These are phyloP conservation scores for Kodamaea derodonti DNA, from an alignment of 1,139 yeast species.

Conservation along the genomic window DNA sequence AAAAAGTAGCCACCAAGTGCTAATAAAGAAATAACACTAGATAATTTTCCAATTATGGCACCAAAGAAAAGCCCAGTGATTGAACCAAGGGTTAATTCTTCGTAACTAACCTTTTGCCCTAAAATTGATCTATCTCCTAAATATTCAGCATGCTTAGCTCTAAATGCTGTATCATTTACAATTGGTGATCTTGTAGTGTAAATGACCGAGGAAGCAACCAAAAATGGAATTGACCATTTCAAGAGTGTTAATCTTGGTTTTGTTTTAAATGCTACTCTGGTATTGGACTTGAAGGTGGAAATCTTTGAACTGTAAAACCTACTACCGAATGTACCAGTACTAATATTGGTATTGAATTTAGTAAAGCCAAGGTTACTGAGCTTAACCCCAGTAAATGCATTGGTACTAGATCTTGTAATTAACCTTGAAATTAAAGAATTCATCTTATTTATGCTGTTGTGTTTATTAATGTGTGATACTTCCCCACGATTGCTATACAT, in stretches of 20 bases:
- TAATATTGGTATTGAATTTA: no score
- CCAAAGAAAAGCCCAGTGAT: conserved; percentile 64
- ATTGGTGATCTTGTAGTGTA: not conserved
- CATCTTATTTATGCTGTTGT: no score
- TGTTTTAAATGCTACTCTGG: no score
- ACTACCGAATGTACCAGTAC: no score
- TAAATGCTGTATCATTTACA: conserved; percentile 6
- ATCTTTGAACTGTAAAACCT: no score
- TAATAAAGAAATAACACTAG: conserved; percentile 53
- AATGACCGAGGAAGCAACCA: conserved; percentile 1
- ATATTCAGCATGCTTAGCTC: not conserved
- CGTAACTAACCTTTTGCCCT: conserved; percentile 39
- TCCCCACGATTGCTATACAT: no score
- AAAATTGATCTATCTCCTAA: conserved; percentile 13
- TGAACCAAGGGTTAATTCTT: conserved; percentile 67
- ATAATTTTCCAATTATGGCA: conserved; percentile 60
- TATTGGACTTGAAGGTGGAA: no score
- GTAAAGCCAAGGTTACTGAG: no score
- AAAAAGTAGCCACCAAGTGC: conserved; percentile 50
- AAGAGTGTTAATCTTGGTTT: not conserved
- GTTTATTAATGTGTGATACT: no score
- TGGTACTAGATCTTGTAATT: no score
- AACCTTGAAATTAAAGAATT: no score
- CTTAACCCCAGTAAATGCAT: no score
- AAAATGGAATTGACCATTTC: conserved; percentile 5